Evolutionary conservation across 2,329 filamentous ascomycete species (phyloP).

Genomic region (Fusarium siculi): DNA sequence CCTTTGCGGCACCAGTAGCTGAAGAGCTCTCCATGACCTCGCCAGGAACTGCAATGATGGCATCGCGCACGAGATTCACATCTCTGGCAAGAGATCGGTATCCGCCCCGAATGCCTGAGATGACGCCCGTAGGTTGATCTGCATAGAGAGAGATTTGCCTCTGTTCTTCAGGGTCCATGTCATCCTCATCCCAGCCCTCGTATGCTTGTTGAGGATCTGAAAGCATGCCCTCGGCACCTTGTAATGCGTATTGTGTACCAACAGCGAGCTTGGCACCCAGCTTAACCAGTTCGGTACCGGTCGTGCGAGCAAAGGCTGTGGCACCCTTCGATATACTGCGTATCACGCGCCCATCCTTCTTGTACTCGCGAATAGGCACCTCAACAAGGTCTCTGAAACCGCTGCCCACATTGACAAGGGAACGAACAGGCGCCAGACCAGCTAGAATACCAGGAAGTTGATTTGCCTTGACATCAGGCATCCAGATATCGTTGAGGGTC

Average conservation of each 20-base stretch:
- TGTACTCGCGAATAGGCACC: conserved; percentile 91
- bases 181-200: conserved; percentile 67
- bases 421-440: conserved; percentile 88
- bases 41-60: conserved; percentile 92
- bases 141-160: conserved; percentile 92
- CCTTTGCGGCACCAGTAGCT: conserved; percentile 81
- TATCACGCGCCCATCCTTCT: conserved; percentile 91
- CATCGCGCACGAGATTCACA: conserved; percentile 85
- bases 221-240: conserved; percentile 86
- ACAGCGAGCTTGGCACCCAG: conserved; percentile 94
- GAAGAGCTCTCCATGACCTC: conserved; percentile 89
- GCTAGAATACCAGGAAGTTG: conserved; percentile 91
- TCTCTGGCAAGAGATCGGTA: conserved; percentile 87
- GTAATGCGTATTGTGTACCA: conserved; percentile 91
- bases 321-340: conserved; percentile 93
- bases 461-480: conserved; percentile 87
- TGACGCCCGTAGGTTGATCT: conserved; percentile 89
- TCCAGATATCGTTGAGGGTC: conserved; percentile 96
- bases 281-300: conserved; percentile 92
- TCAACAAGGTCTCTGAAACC: conserved; percentile 88
- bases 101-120: conserved; percentile 85
- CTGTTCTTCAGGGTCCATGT: conserved; percentile 73
- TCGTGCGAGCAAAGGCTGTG: conserved; percentile 89
- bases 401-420: conserved; percentile 88
- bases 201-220: conserved; percentile 53